Conservation (phyloP, 2,329 filamentous ascomycete genomes). For the Diaporthe destruens region DNA sequence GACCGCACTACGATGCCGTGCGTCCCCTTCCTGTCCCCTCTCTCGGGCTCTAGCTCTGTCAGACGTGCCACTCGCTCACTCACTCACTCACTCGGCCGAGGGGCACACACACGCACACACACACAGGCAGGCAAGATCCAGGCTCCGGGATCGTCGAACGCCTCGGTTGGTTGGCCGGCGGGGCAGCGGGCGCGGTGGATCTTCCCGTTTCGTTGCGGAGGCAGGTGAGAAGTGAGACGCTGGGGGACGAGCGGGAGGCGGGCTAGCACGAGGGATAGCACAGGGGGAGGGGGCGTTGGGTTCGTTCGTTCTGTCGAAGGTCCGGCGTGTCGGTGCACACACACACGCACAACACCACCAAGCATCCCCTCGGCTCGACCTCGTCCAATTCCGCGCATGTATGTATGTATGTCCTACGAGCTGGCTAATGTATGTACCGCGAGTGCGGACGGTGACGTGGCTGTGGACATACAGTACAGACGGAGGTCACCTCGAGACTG, state of each 20-base stretch:
- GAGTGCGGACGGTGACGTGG: conserved; percentile 17
- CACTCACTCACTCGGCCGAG: not conserved
- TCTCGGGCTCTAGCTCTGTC: conserved; percentile 9
- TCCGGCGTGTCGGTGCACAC: conserved; percentile 12
- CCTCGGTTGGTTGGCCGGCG: conserved; percentile 6
- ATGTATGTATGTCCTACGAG: too few relatives aligned
- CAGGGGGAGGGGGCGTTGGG: not conserved
- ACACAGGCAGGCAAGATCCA: not conserved
- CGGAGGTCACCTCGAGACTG: not conserved
- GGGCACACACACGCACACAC: too few relatives aligned
- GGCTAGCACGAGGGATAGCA: not conserved
- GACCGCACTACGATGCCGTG: conserved; percentile 18
- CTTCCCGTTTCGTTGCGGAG: conserved; percentile 1
- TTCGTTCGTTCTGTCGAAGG: not conserved
- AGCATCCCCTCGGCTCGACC: not conserved
- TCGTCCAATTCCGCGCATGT: not conserved
- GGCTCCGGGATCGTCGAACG: not conserved
- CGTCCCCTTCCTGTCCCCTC: not conserved
- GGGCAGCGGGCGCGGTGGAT: not conserved
- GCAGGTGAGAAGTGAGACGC: conserved; percentile 30
- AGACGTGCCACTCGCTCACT: not conserved
- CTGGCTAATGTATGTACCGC: not conserved
- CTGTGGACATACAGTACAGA: not conserved
- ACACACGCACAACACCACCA: too few relatives aligned
- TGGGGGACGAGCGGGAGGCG: not conserved